Base-by-base conservation (phyloP, 768 basidiomycete genomes). In the Lentinula boryana region DNA sequence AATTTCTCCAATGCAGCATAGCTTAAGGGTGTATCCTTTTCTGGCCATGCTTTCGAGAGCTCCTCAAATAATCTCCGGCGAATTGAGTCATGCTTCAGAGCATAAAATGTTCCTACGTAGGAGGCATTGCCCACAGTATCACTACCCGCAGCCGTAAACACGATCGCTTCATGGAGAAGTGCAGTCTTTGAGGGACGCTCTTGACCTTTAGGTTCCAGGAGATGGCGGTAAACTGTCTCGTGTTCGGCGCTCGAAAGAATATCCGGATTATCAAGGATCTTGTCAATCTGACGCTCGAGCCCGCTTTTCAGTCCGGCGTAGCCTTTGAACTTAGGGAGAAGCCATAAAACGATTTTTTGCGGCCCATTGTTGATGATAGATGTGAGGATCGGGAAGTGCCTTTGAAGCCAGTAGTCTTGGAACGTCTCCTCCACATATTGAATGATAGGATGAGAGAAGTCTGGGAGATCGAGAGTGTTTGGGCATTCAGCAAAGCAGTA, bases 1-100 rank as follows among this genome's bases (percentile, higher is more conserved):
- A 77, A 48, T 59, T 69, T 72, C 61, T 78, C 75, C 23, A 76
- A 56, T 1, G 58, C 61, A 52, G 74, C 72, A 50, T 70, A 74
- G 3, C 62, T 50, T 16, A 72, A 58, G 1, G 60, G 58, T 15
- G 60, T 55, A 16, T 72, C 70, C 16, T 68, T 62, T 6, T 73
- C 70, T 1, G 76, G 76, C 75, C 76, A 78, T 4, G 71, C 72
- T 31, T 64, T 62, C 4, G 57, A 53, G 6, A 77, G 66, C 57
- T 77, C 76, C 16, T 63, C 62, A 4, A 52, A 60, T 13, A 78
- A 66, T 6, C 58, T 62, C 10, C 56, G 41, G 12, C 63, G 58
- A 9, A 72, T 58, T 0, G 21, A 36, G 2, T 65, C 58, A 40
- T 73, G 62, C 9, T 64, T 66, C 13, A 74, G 64, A 23, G 71